Evolutionary conservation across 768 basidiomycete genomes (phyloP).

Genomic region (Mycena polygramma): DNA sequence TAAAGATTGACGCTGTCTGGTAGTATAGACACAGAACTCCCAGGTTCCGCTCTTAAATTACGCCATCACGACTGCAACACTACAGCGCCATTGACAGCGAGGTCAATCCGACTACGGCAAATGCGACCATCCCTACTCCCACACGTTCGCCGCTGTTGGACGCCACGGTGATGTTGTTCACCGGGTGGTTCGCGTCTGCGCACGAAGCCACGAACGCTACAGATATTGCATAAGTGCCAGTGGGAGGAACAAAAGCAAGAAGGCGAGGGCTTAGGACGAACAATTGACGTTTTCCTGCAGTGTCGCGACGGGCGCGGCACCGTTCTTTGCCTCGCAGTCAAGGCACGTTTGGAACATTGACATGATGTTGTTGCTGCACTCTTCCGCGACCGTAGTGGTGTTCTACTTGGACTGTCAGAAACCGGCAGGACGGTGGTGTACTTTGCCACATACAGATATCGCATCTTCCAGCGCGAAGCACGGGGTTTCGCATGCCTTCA

Average conservation of each 20-base stretch:
- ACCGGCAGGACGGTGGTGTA: background rate
- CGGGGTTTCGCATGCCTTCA: constrained; percentile 3
- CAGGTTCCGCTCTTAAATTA: background rate
- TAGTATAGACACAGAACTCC: background rate
- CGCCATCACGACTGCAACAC: background rate
- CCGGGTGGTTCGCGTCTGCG: constrained; percentile 5
- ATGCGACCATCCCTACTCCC: background rate
- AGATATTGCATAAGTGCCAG: background rate
- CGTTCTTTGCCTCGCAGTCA: constrained; percentile 25
- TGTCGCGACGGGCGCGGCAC: background rate
- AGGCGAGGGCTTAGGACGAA: background rate
- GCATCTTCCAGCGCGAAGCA: constrained; percentile 17
- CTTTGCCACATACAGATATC: constrained; percentile 2
- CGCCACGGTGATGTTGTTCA: constrained; percentile 23
- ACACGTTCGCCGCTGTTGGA: constrained; percentile 14
- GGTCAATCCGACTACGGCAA: background rate
- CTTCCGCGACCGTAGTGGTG: background rate
- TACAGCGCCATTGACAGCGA: constrained; percentile 3
- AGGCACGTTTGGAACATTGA: constrained; percentile 23
- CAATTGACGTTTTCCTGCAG: constrained; percentile 25
- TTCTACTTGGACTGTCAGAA: constrained; percentile 11
- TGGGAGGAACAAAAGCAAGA: background rate
- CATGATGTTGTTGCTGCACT: constrained; percentile 23
- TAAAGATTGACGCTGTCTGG: background rate
- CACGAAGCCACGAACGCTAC: constrained; percentile 12